Evolutionary conservation across 306 rosid species (phyloP), one percentile per base, ranked within the genome.

Genomic region (Crotalaria pallida): DNA sequence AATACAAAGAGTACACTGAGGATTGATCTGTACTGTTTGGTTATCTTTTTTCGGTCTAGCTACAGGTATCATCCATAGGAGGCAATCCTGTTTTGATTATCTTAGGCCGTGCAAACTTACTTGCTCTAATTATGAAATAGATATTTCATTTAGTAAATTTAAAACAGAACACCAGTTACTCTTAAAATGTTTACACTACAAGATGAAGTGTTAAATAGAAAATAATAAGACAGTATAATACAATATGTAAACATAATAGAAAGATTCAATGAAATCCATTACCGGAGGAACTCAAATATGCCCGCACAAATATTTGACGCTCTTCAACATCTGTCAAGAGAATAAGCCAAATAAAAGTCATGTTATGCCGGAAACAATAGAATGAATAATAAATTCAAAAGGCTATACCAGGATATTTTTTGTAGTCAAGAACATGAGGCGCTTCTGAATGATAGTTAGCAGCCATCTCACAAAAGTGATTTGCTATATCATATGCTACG

Each of bases 391-490:
- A 49, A 58, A 3, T 40, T n/a, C 21, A 44, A 33, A 61, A 65
- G 3, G 56, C 23, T 62, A 16, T 71, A 92, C 96, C 94, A n/a
- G 97, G 97, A 83, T 89, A 92, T 76, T 87, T 89, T 65, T 29
- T 75, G 75, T 41, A 81, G 74, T 87, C 84, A 73, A 92, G 89
- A 62, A 82, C 70, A 74, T 92, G 96, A 61, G 96, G 96, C 17
- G 79, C 75, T 55, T 89, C 92, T 3, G 92, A 67, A 53, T 92
- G 97, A 69, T 92, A 92, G 80, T 92, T 82, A 27, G 96, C 96
- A 26, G 88, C 89, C 96, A 92, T 92, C 81, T 92, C 97, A 81
- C 96, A 92, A 77, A 92, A 92, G 86, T 92, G 96, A 71, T 92
- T 92, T 76, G 97, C 96, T 73, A 92, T 84, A 82, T 92, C 97